Evolutionary conservation across 352 stramenopile species (phyloP), one percentile per base, ranked within the genome.

Genomic region (Thraustochytrium striatum): DNA sequence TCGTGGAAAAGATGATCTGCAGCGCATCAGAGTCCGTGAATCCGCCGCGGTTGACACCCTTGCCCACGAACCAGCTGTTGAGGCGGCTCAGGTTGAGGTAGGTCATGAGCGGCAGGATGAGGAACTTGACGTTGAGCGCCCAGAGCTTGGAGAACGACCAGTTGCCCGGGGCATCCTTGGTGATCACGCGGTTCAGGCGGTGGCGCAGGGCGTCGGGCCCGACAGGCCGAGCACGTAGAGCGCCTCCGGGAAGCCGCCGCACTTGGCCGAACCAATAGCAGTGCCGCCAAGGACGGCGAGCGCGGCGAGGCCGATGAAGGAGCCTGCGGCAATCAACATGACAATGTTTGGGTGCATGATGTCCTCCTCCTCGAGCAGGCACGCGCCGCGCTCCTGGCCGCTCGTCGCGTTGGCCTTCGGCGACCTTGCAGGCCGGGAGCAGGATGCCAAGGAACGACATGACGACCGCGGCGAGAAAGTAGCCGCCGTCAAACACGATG

Each of bases 101-200:
- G 65, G 38, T 13, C 13, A 75, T 39, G 21, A 75, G 33, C 43
- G 65, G 65, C 19, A 16, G 19, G 43, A 58, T 43, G 16, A 75
- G 41, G 65, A 55, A 75, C 19, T 39, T 32, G 11, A 68, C 36
- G 65, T 62, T 41, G 65, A 75, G 0, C 11, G 25, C 65, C 65
- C 65, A 75, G 35, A 61, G 3, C 41, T 21, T 5, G n/a, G 44
- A 38, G 0, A 75, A 8, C 0, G 28, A 32, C 65, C 65, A 75
- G 65, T 75, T 75, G 41, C 3, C 41, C 44, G 65, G 65, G 3
- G 44, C 52, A 3, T 38, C 65, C 65, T 62, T 38, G 65, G 28
- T 47, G 44, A 75, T 33, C 41, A 21, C 36, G 5, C 61, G 11
- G 65, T 75, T 75, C 41, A 75, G 2, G 2, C 33, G 11, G 11